These are phyloP conservation scores for Sphagnum magellanicum DNA, from an alignment of 228 moss, liverwort and hornwort species.

Conservation along the genomic window DNA sequence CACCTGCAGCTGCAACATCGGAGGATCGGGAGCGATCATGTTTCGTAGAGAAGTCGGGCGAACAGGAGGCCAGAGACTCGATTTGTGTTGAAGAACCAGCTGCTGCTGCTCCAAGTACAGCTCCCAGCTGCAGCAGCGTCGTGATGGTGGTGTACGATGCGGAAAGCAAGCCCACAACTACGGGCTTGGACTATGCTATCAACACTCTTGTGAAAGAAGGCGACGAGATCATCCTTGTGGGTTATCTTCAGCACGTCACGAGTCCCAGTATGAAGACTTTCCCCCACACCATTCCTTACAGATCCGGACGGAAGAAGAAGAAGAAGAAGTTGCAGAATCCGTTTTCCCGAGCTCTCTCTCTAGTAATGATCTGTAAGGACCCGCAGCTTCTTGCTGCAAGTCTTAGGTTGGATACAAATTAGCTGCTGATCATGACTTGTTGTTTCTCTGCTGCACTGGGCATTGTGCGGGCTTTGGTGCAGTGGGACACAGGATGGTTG, in stretches of 20 bases:
- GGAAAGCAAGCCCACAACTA: slow-evolving; percentile 30
- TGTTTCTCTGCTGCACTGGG: not conserved
- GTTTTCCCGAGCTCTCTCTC: not conserved
- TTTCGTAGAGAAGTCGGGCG: no score
- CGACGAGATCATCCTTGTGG: slow-evolving; percentile 31
- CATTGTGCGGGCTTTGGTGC: not conserved
- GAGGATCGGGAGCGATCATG: no score
- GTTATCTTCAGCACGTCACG: slow-evolving; percentile 25
- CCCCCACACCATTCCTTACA: not conserved
- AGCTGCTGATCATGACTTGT: not conserved
- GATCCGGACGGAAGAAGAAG: no score
- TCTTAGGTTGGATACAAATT: not conserved
- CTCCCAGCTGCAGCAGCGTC: not conserved
- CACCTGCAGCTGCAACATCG: no score
- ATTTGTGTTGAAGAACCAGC: no score
- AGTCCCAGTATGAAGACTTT: slow-evolving; percentile 21
- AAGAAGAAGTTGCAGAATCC: no score
- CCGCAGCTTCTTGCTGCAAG: not conserved
- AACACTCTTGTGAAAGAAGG: slow-evolving; percentile 16
- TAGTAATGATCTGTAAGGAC: not conserved
- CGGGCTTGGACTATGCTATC: slow-evolving; percentile 40
- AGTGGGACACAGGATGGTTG: slow-evolving; percentile 39
- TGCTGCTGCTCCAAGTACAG: not conserved
- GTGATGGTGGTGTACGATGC: slow-evolving; percentile 33
- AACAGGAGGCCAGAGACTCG: no score